Base-by-base conservation (phyloP, 306 rosid genomes). In the Sindora glabra region DNA sequence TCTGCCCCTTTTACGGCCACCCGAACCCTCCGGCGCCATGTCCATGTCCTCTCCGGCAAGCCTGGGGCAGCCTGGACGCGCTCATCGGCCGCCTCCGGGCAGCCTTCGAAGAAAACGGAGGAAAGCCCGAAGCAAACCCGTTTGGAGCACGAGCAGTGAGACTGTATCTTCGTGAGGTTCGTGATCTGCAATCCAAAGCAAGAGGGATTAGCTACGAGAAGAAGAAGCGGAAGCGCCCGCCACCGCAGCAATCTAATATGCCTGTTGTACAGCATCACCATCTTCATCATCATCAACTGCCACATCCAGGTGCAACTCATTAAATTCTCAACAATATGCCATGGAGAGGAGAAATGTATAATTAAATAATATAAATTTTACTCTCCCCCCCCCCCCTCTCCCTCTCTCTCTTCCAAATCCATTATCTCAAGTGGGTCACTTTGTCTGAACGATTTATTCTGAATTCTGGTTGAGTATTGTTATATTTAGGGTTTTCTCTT, bases 51-150 rank as follows among this genome's bases (percentile, higher is more conserved):
- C 89, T 94, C 2, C 61, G 95, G 10, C 99, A 94, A 63, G 99
- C 99, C 0, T 94, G 99, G 99, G 99, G 99, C 0, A 94, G 99
- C 66, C 94, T 94, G 8, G 99, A 94, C 11, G 97, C 99, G 0
- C 95, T 94, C 27, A 89, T 94, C 50, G 99, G 99, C 0, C 89
- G 99, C 13, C 81, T 94, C 2, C 72, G 99, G 1, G 99, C 99
- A 0, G 99, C 99, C n/a, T 94, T 86, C 15, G 99, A 94, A 51
- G 99, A 94, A 72, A 94, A 94, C 58, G 99, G 99, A 29, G 99
- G 99, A 13, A 86, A 89, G 49, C 91, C 95, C 0, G 99, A 94
- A 33, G 86, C 86, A 0, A 94, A 94, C 70, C 99, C 99, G 0
- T 94, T 94, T 62, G 99, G 99, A 6, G 97, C 99, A 22, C 72